These are phyloP conservation scores for Lactuca sativa DNA, from an alignment of 129 eudicot species.

Conservation along the genomic window DNA sequence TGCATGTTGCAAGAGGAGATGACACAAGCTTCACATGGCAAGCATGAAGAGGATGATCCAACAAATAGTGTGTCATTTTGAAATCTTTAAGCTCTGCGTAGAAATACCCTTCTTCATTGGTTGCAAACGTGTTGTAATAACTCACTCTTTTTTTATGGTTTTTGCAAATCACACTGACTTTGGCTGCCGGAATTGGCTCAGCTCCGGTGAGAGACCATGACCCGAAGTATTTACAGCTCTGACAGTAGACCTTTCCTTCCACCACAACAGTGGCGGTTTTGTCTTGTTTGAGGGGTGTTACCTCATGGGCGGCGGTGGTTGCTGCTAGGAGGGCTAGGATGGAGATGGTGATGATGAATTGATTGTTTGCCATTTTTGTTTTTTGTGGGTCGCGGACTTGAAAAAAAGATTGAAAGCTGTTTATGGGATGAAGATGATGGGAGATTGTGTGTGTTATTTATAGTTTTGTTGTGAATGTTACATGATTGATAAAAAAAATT, in stretches of 20 bases:
- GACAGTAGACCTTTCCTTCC: constrained; percentile 86
- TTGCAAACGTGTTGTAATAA: constrained; percentile 63
- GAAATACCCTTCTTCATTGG: constrained; percentile 66
- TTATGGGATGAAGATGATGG: constrained; percentile 26
- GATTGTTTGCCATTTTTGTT: constrained; percentile 52
- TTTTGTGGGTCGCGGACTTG: not conserved
- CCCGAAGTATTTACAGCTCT: constrained; percentile 64
- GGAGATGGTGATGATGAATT: constrained; percentile 31
- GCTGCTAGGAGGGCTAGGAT: constrained; percentile 44
- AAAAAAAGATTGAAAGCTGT: constrained; percentile 13
- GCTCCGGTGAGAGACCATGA: constrained; percentile 73
- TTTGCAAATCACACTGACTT: constrained; percentile 80
- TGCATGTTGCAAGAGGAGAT: constrained; percentile 65
- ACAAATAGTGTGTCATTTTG: constrained; percentile 52
- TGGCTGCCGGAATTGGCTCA: constrained; percentile 70
- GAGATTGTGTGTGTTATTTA: constrained; percentile 30
- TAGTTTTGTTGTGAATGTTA: constrained; percentile 16
- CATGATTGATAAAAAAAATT: not conserved
- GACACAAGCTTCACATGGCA: constrained; percentile 81
- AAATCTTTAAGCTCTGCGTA: constrained; percentile 69
- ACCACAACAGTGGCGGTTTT: constrained; percentile 57
- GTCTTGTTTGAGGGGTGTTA: constrained; percentile 37
- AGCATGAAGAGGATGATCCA: constrained; percentile 94
- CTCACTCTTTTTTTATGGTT: constrained; percentile 70
- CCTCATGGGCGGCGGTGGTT: constrained; percentile 40